phyloP scores from a whole-genome alignment of 805 yeast species.

The Nakazawaea pomicola region DNA sequence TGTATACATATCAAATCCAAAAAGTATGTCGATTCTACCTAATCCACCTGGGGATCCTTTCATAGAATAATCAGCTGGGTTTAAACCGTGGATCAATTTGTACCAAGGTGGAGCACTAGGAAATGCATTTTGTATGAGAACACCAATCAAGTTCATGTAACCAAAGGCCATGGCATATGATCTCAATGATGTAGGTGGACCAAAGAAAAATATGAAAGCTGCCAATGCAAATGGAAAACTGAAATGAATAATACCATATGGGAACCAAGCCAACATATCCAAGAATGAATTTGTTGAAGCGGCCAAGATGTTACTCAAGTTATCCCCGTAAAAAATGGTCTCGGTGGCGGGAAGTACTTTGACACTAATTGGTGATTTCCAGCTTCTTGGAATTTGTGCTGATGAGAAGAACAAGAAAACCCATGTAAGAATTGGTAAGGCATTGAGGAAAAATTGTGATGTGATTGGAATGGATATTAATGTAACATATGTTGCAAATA shows the following conservation, averaged over 20 bases:
- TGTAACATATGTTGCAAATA: slow-evolving; percentile 33
- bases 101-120: slow-evolving; percentile 99
- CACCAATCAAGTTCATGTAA: slow-evolving; percentile 86
- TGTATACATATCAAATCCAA: slow-evolving; percentile 81
- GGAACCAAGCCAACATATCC: slow-evolving; percentile 91
- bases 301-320: slow-evolving; percentile 78
- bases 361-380: slow-evolving; percentile 87
- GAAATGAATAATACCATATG: slow-evolving; percentile 89
- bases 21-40: slow-evolving; percentile 73
- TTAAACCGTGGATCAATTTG: slow-evolving; percentile 74
- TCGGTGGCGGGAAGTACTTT: slow-evolving; percentile 88
- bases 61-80: slow-evolving; percentile 89
- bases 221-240: slow-evolving; percentile 89
- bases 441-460: slow-evolving; percentile 78
- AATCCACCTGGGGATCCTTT: slow-evolving; percentile 94
- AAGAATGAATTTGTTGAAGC: slow-evolving; percentile 57
- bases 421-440: slow-evolving; percentile 84
- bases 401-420: slow-evolving; percentile 75
- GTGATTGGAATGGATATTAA: slow-evolving; percentile 67
- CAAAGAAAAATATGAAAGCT: slow-evolving; percentile 71
- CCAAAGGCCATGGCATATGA: slow-evolving; percentile 93
- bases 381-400: slow-evolving; percentile 62
- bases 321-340: slow-evolving; percentile 87
- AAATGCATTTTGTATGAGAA: slow-evolving; percentile 70
- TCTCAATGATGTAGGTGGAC: slow-evolving; percentile 83